These are phyloP conservation scores for Alternaria arborescens DNA, from an alignment of 2,329 filamentous ascomycete genomes.

Conservation along the genomic window DNA sequence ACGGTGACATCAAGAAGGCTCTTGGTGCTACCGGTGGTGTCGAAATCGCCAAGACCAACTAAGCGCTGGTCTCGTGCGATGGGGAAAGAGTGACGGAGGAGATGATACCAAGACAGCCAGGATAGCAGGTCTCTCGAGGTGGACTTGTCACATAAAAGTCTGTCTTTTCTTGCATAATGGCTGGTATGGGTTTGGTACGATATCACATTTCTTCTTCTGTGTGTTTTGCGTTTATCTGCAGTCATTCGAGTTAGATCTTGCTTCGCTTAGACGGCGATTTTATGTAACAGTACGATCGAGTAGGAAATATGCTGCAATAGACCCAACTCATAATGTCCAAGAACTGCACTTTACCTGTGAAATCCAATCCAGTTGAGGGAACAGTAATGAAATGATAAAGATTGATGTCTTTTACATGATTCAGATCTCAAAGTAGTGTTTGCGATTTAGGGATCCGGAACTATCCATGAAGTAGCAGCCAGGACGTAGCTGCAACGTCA, in stretches of 20 bases:
- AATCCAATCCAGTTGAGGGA: not conserved
- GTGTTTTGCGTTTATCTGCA: conserved; percentile 40
- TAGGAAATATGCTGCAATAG: conserved; percentile 43
- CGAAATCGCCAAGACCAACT: conserved; percentile 42
- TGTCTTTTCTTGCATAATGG: conserved; percentile 45
- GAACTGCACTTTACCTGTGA: not conserved
- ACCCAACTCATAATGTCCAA: conserved; percentile 32
- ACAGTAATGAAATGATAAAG: not conserved
- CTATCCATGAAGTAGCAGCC: not conserved
- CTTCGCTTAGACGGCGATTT: conserved; percentile 29
- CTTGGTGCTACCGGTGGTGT: conserved; percentile 75
- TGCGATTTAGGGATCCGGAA: not conserved
- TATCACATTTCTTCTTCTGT: conserved; percentile 27
- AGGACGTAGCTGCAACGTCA: not conserved
- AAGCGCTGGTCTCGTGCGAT: conserved; percentile 5
- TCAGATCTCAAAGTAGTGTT: not conserved
- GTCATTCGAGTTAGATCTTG: conserved; percentile 38
- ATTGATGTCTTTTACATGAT: not conserved
- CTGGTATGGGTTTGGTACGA: conserved; percentile 30
- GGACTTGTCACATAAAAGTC: conserved; percentile 32
- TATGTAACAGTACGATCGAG: conserved; percentile 43
- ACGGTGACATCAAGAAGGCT: conserved; percentile 61
- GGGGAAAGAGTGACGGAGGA: conserved; percentile 14
- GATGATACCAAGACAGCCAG: conserved; percentile 44
- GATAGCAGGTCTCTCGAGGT: conserved; percentile 17